Conservation (phyloP, 2,329 filamentous ascomycete genomes). For the Periconia digitata region DNA sequence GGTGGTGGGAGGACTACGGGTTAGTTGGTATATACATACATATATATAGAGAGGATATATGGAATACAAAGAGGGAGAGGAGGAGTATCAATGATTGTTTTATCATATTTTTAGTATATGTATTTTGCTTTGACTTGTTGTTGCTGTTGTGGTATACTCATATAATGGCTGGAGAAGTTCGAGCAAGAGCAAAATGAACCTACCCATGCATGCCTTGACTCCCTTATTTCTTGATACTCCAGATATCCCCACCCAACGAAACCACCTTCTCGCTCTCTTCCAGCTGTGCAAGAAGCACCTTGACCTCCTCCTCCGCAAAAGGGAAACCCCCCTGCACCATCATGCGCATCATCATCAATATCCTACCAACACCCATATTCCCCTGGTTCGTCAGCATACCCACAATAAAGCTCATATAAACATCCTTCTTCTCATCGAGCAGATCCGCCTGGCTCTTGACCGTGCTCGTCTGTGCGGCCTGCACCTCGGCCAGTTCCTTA, state of each 20-base stretch:
- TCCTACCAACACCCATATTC: slow-evolving; percentile 77
- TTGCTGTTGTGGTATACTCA: too few relatives aligned
- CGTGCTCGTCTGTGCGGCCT: slow-evolving; percentile 49
- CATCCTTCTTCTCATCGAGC: slow-evolving; percentile 66
- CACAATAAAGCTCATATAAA: slow-evolving; percentile 91
- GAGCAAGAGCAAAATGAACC: not conserved
- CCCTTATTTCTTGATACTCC: slow-evolving; percentile 34
- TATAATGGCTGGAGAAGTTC: not conserved
- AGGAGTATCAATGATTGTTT: not conserved
- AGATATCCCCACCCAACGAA: slow-evolving; percentile 34
- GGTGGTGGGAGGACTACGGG: too few relatives aligned
- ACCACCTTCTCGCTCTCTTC: slow-evolving; percentile 42
- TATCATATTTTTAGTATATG: too few relatives aligned
- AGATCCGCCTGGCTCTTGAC: slow-evolving; percentile 58
- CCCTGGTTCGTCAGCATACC: slow-evolving; percentile 94
- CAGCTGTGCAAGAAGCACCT: slow-evolving; percentile 77
- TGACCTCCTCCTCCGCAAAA: slow-evolving; percentile 85
- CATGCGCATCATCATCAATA: slow-evolving; percentile 95
- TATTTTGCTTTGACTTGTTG: too few relatives aligned
- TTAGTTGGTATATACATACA: too few relatives aligned
- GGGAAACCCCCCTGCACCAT: slow-evolving; percentile 84
- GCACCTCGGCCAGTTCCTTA: slow-evolving; percentile 39
- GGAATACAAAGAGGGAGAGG: too few relatives aligned
- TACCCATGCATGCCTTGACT: too few relatives aligned
- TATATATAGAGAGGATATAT: too few relatives aligned